Evolutionary conservation across 495 filamentous ascomycete species (phyloP), one percentile per base, ranked within the genome.

Genomic region (Daldinia caldariorum): DNA sequence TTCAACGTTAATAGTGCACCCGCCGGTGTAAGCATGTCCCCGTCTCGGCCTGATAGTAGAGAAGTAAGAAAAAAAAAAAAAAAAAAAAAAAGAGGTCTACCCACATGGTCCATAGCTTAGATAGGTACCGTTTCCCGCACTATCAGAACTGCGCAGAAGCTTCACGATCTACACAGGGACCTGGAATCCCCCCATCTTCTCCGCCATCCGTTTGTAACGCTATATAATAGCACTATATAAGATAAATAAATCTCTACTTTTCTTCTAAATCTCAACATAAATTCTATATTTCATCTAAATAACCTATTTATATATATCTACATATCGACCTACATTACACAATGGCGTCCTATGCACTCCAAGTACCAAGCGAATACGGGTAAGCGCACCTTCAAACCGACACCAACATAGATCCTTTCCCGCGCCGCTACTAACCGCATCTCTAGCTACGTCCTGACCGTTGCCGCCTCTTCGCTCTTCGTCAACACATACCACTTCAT

Each of bases 381-480:
- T 82, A 76, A 31, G 22, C 49, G 12, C 14, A 43, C 39, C 39
- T 43, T n/a, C 13, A 10, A 16, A 29, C 13, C 22, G 6, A 43
- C 18, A 31, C 22, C 22, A 4, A 34, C n/a, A 29, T 49, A 50
- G 50, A 57, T 47, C 56, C 58, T 58, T 66, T 56, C 41, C 51
- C 50, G 50, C 6, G n/a, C 50, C n/a, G 31, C 12, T 55, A 31
- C 70, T 72, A 63, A 72, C 39, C 31, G 60, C 26, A 53, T 12
- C 47, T 53, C 38, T 45, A 83, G 81, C 74, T 81, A 81, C 74
- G 88, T 89, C 79, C 84, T 94, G 45, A 82, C 78, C 67, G 83
- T 87, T 63, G 84, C 89, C 16, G 83, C 86, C 54, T 79, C 89
- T 50, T 85, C 89, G 41, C 78, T 86, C 74, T 82, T 89, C 67